phyloP scores from a whole-genome alignment of 805 yeast species.

The Ogataea parapolymorpha region DNA sequence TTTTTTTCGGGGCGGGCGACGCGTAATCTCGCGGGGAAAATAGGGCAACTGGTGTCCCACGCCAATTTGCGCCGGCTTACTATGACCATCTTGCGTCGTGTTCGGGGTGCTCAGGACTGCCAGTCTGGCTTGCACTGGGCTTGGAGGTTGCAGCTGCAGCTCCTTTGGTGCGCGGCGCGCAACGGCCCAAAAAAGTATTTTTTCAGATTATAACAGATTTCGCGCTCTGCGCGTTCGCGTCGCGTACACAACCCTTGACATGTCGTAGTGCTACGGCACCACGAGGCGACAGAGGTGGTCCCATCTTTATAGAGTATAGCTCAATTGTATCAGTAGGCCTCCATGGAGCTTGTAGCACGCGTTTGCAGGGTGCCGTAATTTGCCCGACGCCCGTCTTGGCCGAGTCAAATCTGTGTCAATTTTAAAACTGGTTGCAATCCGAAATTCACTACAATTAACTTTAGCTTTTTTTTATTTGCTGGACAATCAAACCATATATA shows the following conservation, averaged over 20 bases:
- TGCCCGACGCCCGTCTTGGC: background rate
- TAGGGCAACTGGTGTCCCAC: background rate
- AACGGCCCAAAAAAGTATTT: constrained; percentile 5
- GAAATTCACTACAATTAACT: background rate
- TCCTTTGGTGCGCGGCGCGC: constrained; percentile 9
- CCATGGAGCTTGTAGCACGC: no score
- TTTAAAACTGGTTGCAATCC: background rate
- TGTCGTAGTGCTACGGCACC: constrained; percentile 1
- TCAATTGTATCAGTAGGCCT: background rate
- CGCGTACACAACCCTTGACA: constrained; percentile 9
- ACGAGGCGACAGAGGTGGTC: no score
- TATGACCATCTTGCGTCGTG: background rate
- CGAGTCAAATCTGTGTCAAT: background rate
- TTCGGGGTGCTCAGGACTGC: background rate
- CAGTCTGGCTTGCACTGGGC: background rate
- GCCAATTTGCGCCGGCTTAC: background rate
- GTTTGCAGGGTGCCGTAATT: background rate
- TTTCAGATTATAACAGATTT: background rate
- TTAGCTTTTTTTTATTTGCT: background rate
- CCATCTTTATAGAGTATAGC: background rate
- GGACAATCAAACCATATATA: no score
- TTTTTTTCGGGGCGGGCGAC: constrained; percentile 3
- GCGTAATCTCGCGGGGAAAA: constrained; percentile 4
- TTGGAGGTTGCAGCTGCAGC: constrained; percentile 4
- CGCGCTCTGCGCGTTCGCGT: constrained; percentile 9